These are phyloP conservation scores for Anthracocystis setariae DNA, from an alignment of 1,284 basidiomycete species.

Conservation along the genomic window DNA sequence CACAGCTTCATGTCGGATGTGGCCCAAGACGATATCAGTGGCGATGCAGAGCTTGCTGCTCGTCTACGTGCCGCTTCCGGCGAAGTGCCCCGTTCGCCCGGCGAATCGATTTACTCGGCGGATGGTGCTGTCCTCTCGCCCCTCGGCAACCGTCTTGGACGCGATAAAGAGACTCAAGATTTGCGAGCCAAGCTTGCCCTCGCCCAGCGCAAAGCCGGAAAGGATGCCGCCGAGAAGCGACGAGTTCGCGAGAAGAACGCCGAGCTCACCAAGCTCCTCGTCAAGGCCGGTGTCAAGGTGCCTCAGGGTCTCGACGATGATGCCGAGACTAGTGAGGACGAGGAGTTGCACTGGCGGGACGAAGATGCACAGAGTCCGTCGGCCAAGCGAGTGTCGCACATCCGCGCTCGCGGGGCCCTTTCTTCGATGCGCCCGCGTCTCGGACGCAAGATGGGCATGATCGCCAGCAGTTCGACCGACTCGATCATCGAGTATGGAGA, in stretches of 20 bases:
- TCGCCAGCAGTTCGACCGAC: constrained; percentile 46
- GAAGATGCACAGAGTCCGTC: constrained; percentile 39
- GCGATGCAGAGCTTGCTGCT: constrained; percentile 34
- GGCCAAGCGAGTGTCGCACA: constrained; percentile 24
- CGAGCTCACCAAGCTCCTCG: constrained; percentile 54
- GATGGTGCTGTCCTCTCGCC: constrained; percentile 45
- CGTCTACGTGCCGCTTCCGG: constrained; percentile 39
- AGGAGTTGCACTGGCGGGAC: constrained; percentile 43
- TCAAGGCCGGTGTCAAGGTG: constrained; percentile 52
- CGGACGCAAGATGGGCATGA: constrained; percentile 39
- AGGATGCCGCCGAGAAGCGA: constrained; percentile 61
- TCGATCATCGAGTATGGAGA: constrained; percentile 47
- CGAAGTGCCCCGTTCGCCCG: constrained; percentile 39
- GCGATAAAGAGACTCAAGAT: constrained; percentile 56
- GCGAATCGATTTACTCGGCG: constrained; percentile 45
- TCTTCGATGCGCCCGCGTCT: constrained; percentile 31
- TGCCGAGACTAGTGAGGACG: constrained; percentile 56
- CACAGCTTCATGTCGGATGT: constrained; percentile 52
- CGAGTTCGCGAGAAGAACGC: constrained; percentile 59
- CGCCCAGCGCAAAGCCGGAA: constrained; percentile 61
- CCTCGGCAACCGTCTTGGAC: constrained; percentile 40
- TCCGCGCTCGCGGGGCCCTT: constrained; percentile 27
- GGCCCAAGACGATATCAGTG: constrained; percentile 31
- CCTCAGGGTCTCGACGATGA: constrained; percentile 51
- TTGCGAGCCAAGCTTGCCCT: constrained; percentile 60